A percentile compares a stretch with the other conserved stretches of the same genome.
Evolutionary conservation across 192 early-diverging fungal genomes (phyloP).

Genomic region (Coemansia interrupta): DNA sequence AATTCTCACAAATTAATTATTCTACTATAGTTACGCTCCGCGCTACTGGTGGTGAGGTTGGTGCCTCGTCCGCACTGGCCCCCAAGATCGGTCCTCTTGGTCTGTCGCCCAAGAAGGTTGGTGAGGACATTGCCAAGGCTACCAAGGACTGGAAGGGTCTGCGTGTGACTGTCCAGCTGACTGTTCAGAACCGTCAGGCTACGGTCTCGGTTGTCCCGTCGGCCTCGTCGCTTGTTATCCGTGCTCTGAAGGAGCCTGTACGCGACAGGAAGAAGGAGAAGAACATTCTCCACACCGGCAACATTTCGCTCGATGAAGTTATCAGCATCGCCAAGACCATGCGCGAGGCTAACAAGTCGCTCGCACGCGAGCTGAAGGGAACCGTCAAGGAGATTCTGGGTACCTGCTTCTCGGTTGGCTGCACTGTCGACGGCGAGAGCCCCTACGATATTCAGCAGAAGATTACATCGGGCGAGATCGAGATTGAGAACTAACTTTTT

Average conservation of each 20-base stretch:
- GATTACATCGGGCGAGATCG: slow-evolving; percentile 84
- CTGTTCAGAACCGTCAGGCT: slow-evolving; percentile 99
- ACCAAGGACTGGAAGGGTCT: slow-evolving; percentile 99
- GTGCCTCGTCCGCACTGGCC: slow-evolving; percentile 93
- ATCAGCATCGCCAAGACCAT: slow-evolving; percentile 95
- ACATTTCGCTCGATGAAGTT: slow-evolving; percentile 89
- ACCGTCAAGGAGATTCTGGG: slow-evolving; percentile 97
- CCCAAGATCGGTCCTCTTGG: slow-evolving; percentile 99
- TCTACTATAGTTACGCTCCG: slow-evolving; percentile 75
- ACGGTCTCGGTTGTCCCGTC: slow-evolving; percentile 92
- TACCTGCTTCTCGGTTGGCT: slow-evolving; percentile 91
- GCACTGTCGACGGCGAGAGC: slow-evolving; percentile 96
- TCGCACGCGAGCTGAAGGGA: slow-evolving; percentile 89
- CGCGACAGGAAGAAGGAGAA: slow-evolving; percentile 99
- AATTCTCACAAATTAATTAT: not conserved
- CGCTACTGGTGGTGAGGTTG: slow-evolving; percentile 97
- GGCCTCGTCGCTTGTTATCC: slow-evolving; percentile 94
- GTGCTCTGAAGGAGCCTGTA: slow-evolving; percentile 94
- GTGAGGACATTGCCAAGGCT: slow-evolving; percentile 99
- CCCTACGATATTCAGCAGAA: slow-evolving; percentile 82
- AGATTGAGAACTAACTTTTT: slow-evolving; percentile 54
- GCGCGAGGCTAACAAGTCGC: slow-evolving; percentile 80
- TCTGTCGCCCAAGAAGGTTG: slow-evolving; percentile 99
- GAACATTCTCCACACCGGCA: slow-evolving; percentile 98
- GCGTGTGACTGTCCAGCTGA: slow-evolving; percentile 95